Evolutionary conservation across 495 filamentous ascomycete species (phyloP).

Genomic region (Letharia lupina): DNA sequence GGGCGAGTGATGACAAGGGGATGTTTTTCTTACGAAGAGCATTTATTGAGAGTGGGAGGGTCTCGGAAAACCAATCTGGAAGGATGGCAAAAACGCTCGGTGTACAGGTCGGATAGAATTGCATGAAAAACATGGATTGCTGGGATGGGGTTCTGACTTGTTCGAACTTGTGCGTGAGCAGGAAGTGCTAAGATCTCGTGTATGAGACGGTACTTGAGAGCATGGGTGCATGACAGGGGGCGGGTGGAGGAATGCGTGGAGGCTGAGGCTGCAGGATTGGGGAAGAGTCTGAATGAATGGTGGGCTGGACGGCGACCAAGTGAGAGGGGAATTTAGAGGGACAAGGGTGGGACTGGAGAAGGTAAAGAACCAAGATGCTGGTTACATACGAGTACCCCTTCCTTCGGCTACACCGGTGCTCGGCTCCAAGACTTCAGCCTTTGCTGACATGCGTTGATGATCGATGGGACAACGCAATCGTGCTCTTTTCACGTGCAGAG

Average conservation of each 20-base stretch:
- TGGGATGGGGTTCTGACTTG: neutral
- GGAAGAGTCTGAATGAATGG: neutral
- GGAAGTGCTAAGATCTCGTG: neutral
- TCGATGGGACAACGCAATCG: neutral
- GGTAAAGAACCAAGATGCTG: neutral
- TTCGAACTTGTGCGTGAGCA: neutral
- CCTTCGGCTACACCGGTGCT: neutral
- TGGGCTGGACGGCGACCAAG: neutral
- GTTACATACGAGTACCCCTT: neutral
- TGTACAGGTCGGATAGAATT: no score
- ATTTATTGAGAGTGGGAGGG: no score
- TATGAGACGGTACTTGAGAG: neutral
- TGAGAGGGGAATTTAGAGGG: neutral
- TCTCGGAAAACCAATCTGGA: no score
- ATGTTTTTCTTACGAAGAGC: no score
- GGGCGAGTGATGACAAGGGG: no score
- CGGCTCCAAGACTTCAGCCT: neutral
- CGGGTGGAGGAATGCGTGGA: neutral
- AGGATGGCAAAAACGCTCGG: no score
- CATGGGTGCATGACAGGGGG: neutral
- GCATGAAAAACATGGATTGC: no score
- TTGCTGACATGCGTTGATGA: constrained; percentile 1
- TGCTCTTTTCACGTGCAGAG: constrained; percentile 1
- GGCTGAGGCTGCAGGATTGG: neutral
- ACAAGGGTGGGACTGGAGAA: neutral